Conservation (phyloP, 2,329 filamentous ascomycete species). For the Cladophialophora bantiana region DNA sequence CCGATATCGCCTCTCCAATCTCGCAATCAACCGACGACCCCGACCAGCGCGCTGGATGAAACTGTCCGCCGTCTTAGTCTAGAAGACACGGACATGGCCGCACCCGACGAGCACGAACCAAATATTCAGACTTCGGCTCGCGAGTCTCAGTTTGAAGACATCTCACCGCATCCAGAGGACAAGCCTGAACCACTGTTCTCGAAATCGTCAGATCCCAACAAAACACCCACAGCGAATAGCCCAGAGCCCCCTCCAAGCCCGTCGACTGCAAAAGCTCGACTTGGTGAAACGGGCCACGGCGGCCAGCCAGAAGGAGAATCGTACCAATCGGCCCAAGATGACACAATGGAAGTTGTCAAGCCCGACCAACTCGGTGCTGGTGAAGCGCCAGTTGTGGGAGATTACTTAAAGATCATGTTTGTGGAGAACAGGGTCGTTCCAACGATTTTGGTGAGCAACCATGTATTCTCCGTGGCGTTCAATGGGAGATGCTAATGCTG, state of each 20-base stretch:
- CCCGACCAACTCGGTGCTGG: slow-evolving; percentile 65
- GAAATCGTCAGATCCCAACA: slow-evolving; percentile 36
- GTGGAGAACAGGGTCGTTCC: slow-evolving; percentile 93
- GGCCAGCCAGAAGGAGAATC: slow-evolving; percentile 34
- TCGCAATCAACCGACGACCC: slow-evolving; percentile 43
- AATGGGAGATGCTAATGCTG: slow-evolving; percentile 18
- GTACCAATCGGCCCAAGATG: slow-evolving; percentile 28
- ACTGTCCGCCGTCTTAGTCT: slow-evolving; percentile 60
- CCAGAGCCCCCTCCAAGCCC: slow-evolving; percentile 37
- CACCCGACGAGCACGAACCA: slow-evolving; percentile 42
- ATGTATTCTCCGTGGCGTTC: not conserved
- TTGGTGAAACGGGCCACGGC: slow-evolving; percentile 17
- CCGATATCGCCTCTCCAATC: slow-evolving; percentile 65
- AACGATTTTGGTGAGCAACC: slow-evolving; percentile 81
- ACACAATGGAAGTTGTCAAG: slow-evolving; percentile 42
- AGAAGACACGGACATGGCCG: slow-evolving; percentile 58
- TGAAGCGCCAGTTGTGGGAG: slow-evolving; percentile 83
- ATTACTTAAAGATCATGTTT: slow-evolving; percentile 94
- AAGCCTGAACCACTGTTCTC: slow-evolving; percentile 71
- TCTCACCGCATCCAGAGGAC: slow-evolving; percentile 68
- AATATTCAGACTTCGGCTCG: slow-evolving; percentile 12
- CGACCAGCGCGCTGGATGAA: slow-evolving; percentile 62
- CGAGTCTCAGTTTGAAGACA: slow-evolving; percentile 29
- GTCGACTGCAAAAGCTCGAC: slow-evolving; percentile 14
- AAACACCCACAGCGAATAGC: slow-evolving; percentile 40